Base-by-base conservation (phyloP, 768 basidiomycete species). In the Agrocybe pediades region DNA sequence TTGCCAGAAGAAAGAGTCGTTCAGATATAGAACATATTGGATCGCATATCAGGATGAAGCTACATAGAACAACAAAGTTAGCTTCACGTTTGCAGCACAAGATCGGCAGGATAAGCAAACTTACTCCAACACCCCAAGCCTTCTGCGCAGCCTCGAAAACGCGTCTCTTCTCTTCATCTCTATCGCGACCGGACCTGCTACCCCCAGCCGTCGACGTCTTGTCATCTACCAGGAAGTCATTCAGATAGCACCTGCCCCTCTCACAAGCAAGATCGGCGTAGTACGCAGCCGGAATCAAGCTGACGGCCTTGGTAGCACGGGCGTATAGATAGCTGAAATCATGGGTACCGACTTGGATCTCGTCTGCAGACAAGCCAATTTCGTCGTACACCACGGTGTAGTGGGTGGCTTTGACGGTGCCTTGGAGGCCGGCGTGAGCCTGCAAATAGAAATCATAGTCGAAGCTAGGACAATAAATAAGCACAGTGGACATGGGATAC, bases 201-300 rank as follows among this genome's bases (percentile, higher is more conserved):
- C 62, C 62, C n/a, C 60, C 75, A 47, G 65, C 64, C 9, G 60
- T 62, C 19, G 76, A 75, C 11, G 70, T 59, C 66, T 75, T 78
- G 62, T 81, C 80, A 19, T 81, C 81, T 3, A 75, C 80, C 65
- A 92, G 67, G 46, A 90, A 85, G 0, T 86, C 84, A 56, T 91
- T 88, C 36, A 93, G 59, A 62, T 91, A 93, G 63, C 77, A 87
- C 30, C 90, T 71, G 0, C 87, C 91, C 9, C 91, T 75, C 68
- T 93, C 90, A 65, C 90, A 92, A 1, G 89, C 91, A 46, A 92
- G 69, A 68, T 92, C 90, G 6, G 89, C 87, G 60, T 90, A 91
- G 63, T 90, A 90, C 0, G 90, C 90, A 0, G 90, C 80, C 0
- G 91, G 90, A 9, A 92, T 77, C 20, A 93, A 73, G 63, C 88